Evolutionary conservation across 2,329 filamentous ascomycete species (phyloP), one percentile per base, ranked within the genome.

Genomic region (Ascochyta clinopodiicola): DNA sequence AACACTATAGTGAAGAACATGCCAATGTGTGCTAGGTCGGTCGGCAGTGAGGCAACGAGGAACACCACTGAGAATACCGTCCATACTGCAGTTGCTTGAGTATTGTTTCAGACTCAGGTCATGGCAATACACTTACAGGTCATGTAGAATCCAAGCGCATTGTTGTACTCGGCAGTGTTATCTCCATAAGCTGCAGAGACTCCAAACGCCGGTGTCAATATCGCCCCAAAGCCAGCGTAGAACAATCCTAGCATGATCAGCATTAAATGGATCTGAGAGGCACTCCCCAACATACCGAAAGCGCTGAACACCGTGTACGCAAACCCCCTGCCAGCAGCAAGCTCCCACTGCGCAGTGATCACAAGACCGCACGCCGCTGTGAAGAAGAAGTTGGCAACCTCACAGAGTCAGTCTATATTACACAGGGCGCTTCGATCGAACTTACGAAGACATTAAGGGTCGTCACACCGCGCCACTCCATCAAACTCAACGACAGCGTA

Each of bases 301-400:
- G 82, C 82, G 55, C 79, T 80, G 32, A 84, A 77, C 0, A 83
- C 80, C 0, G 81, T 84, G 51, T 85, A 85, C 0, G 77, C 77
- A 51, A 83, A 83, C 0, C 78, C 79, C 47, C 85, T 84, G 0
- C 82, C 82, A 10, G 78, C 70, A 0, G 80, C 77, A 0, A 85
- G 66, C 62, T 84, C 82, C 82, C 82, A 85, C 60, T 85, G 82
- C 5, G 83, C 83, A 0, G 81, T 80, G 1, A 86, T 72, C 0
- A 85, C 73, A 57, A 86, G 76, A 0, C 82, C 82, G 45, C 85
- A 77, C 0, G 79, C 81, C 3, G 77, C 76, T 3, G 78, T 71
- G 56, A 83, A 83, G 71, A 83, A 84, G 71, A 84, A 82, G 57
- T 84, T 82, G 4, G 76, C 82, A 32, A 85, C 37, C 45, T 48